These are phyloP conservation scores for Viola pubescens DNA, from an alignment of 441 rosid species.

Conservation along the genomic window DNA sequence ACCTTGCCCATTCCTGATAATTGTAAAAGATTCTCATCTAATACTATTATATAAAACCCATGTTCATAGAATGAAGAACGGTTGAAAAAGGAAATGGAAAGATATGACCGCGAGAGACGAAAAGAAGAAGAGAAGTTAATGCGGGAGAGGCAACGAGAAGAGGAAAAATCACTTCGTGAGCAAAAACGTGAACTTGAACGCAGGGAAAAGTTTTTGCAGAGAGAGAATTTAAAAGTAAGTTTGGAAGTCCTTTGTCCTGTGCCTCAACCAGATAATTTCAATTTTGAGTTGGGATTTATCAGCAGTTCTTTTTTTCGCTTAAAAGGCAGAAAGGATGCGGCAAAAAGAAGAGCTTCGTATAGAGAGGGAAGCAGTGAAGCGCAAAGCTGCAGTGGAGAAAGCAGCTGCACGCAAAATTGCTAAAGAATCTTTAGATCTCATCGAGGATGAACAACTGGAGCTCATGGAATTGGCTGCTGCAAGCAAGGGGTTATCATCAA, in stretches of 20 bases:
- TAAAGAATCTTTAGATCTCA: constrained; percentile 95
- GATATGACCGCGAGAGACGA: constrained; percentile 85
- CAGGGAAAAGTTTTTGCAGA: constrained; percentile 86
- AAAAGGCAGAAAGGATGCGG: constrained; percentile 79
- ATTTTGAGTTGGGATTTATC: background rate
- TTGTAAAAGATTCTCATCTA: background rate
- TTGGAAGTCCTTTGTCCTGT: constrained; percentile 7
- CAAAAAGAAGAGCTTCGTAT: constrained; percentile 85
- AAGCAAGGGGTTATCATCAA: constrained; percentile 67
- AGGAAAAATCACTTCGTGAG: constrained; percentile 77
- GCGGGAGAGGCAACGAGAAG: constrained; percentile 94
- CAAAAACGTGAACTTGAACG: constrained; percentile 92
- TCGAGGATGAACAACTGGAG: constrained; percentile 97
- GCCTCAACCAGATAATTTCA: background rate
- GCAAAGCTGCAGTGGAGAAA: constrained; percentile 85
- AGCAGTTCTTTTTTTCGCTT: constrained; percentile 10
- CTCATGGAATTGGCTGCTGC: constrained; percentile 97
- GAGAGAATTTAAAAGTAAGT: constrained; percentile 65
- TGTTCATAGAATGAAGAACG: constrained; percentile 72
- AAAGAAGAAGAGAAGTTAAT: constrained; percentile 92
- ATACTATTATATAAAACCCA: constrained; percentile 22
- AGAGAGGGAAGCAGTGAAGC: constrained; percentile 76
- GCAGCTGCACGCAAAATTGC: constrained; percentile 98
- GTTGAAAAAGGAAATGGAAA: constrained; percentile 82
- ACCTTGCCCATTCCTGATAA: background rate